These are phyloP conservation scores for Sanghuangporus weigelae DNA, from an alignment of 1,284 basidiomycete genomes.

Conservation along the genomic window DNA sequence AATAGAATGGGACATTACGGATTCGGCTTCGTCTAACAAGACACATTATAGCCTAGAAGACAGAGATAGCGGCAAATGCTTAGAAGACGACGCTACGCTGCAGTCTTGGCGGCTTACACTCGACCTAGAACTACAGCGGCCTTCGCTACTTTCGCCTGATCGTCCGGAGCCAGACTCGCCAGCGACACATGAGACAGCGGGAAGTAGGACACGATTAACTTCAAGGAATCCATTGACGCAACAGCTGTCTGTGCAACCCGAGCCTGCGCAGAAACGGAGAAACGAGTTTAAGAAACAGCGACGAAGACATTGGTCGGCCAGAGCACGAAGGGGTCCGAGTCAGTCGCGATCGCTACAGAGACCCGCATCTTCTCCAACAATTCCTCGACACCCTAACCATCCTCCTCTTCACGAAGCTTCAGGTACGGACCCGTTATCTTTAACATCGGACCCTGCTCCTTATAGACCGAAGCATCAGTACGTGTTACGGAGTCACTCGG, in stretches of 20 bases:
- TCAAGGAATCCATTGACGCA: background rate
- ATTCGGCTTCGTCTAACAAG: background rate
- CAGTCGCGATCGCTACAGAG: background rate
- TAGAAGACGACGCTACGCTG: too few species aligned
- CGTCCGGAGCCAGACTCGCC: slow-evolving; percentile 3
- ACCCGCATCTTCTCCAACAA: background rate
- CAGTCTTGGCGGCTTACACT: background rate
- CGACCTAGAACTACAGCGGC: background rate
- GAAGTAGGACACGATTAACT: background rate
- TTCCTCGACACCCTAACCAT: background rate
- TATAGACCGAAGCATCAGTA: background rate
- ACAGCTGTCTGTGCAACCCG: background rate
- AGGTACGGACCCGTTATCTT: background rate
- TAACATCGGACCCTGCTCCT: background rate
- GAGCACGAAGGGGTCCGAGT: background rate
- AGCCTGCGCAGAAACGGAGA: background rate
- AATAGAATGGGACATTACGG: slow-evolving; percentile 4
- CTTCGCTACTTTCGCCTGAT: background rate
- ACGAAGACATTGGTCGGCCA: background rate
- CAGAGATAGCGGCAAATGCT: background rate
- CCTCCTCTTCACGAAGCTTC: background rate
- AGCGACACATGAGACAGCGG: background rate
- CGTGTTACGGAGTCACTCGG: background rate
- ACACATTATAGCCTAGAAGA: background rate
- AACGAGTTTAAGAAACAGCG: background rate